A percentile compares a stretch with the other conserved stretches of the same genome.
Evolutionary conservation across 768 basidiomycete species (phyloP).

Genomic region (Tylopilus cervinicoccineus): DNA sequence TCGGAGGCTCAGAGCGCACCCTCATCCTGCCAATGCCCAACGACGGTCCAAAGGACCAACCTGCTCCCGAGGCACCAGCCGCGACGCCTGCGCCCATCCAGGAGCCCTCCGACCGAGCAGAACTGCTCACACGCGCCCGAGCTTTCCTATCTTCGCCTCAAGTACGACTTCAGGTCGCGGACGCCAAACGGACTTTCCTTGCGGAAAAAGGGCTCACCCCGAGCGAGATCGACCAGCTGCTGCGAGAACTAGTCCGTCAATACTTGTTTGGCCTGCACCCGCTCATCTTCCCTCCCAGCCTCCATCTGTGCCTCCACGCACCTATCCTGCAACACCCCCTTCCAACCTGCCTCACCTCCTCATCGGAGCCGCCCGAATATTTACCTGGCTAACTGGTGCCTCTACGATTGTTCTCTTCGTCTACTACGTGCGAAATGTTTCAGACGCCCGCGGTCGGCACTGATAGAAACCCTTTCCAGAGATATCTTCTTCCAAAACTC

Average conservation of each 20-base stretch:
- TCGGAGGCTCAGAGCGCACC: not conserved
- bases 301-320: conserved; percentile 63
- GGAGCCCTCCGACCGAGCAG: conserved; percentile 30
- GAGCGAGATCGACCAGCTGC: conserved; percentile 53
- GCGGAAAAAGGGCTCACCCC: conserved; percentile 66
- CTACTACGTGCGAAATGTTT: conserved; percentile 55
- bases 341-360: conserved; percentile 67
- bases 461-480: conserved; percentile 37
- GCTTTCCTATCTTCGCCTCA: conserved; percentile 66
- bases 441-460: not conserved
- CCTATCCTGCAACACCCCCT: conserved; percentile 67
- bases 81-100: conserved; percentile 1
- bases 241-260: conserved; percentile 51
- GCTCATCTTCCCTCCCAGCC: conserved; percentile 22
- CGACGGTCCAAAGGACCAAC: conserved; percentile 3
- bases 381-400: conserved; percentile 64
- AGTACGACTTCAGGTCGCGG: conserved; percentile 51
- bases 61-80: not conserved
- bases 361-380: conserved; percentile 54
- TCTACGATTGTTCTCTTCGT: conserved; percentile 54
- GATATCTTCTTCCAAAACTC: conserved; percentile 66
- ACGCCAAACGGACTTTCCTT: conserved; percentile 61
- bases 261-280: not conserved
- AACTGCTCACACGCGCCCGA: conserved; percentile 53
- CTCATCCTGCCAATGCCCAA: conserved; percentile 13